Percentiles rank a stretch among this genome's conserved stretches.
These are phyloP conservation scores for Opeltia flavorubescens DNA, from an alignment of 495 filamentous ascomycete genomes.

Conservation along the genomic window DNA sequence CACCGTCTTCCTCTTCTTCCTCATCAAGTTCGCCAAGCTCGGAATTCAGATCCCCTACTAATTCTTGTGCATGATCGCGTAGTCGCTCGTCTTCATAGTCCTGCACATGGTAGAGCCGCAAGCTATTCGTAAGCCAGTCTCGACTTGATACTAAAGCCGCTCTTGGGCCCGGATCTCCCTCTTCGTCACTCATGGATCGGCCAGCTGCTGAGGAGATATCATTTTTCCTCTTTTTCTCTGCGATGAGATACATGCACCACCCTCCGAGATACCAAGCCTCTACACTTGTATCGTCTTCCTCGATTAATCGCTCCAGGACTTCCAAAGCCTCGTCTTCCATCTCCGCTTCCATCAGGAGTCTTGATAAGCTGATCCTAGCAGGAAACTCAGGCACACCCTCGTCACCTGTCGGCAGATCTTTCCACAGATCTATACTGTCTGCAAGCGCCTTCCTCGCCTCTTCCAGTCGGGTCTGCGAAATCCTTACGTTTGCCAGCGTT, in stretches of 20 bases:
- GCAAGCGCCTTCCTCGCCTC: conserved; percentile 69
- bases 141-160: conserved; percentile 32
- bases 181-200: conserved; percentile 12
- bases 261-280: conserved; percentile 96
- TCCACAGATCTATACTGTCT: conserved; percentile 67
- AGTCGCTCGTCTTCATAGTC: conserved; percentile 42
- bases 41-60: conserved; percentile 42
- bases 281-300: conserved; percentile 83
- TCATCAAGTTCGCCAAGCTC: conserved; percentile 6
- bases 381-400: conserved; percentile 66
- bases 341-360: conserved; percentile 78
- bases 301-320: conserved; percentile 67
- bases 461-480: conserved; percentile 63
- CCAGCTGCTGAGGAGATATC: background rate
- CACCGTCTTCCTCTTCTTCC: background rate
- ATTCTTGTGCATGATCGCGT: conserved; percentile 37
- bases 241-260: conserved; percentile 66
- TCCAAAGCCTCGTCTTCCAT: conserved; percentile 75
- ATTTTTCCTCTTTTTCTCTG: conserved; percentile 40
- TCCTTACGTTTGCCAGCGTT: conserved; percentile 82
- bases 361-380: conserved; percentile 63
- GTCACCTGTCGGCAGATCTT: conserved; percentile 44
- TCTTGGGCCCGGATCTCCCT: conserved; percentile 15
- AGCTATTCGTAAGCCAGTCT: conserved; percentile 37
- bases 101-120: conserved; percentile 31